phyloP scores from a whole-genome alignment of 257 asterid species.

The Solanum piurae region DNA sequence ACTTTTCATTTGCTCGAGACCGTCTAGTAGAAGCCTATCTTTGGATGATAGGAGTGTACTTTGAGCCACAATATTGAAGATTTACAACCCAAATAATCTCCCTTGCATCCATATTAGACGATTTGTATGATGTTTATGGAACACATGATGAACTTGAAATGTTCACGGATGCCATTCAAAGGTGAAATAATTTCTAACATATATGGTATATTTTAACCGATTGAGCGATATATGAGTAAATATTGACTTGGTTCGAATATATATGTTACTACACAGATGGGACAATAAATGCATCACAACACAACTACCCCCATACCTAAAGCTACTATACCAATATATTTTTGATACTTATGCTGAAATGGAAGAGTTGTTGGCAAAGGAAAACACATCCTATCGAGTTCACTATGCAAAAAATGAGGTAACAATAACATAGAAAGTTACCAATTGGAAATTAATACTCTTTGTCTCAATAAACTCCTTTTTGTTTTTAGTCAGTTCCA shows the following conservation, averaged over 20 bases:
- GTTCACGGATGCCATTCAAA: constrained; percentile 27
- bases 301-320: constrained; percentile 8
- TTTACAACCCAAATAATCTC: constrained; percentile 23
- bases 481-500: no score
- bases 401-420: constrained; percentile 24
- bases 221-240: neutral
- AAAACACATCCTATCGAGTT: constrained; percentile 5
- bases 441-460: neutral
- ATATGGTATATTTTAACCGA: neutral
- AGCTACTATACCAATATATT: constrained; percentile 2
- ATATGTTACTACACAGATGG: constrained; percentile 8
- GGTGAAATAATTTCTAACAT: constrained; percentile 6
- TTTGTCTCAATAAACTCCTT: no score
- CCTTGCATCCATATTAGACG: constrained; percentile 34
- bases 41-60: neutral
- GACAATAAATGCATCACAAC: neutral
- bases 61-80: neutral
- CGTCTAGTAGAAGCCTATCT: constrained; percentile 3
- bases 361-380: constrained; percentile 4
- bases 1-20: constrained; percentile 1
- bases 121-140: constrained; percentile 30
- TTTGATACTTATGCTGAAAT: constrained; percentile 7
- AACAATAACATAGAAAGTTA: neutral
- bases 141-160: constrained; percentile 10
- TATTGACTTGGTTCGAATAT: neutral